A percentile compares a stretch with the other conserved stretches of the same genome.
Conservation (phyloP, 2,329 filamentous ascomycete genomes). For the Trichophyton mentagrophytes region DNA sequence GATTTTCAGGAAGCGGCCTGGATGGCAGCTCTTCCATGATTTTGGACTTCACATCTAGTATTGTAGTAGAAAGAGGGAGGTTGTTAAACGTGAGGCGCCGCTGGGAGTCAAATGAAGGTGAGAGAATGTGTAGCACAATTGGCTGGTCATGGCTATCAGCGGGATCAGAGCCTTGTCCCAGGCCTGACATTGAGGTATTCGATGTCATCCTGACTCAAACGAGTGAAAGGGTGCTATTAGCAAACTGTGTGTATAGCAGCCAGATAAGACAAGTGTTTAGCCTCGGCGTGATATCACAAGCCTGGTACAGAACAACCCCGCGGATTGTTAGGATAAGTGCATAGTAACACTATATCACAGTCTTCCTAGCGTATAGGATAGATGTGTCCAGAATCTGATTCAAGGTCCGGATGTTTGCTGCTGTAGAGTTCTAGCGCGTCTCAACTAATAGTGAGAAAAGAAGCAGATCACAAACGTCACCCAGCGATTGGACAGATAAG, state of each 20-base stretch:
- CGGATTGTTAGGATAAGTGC: not conserved
- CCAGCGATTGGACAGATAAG: not conserved
- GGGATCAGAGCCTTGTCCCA: not conserved
- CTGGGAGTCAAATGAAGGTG: slow-evolving; percentile 28
- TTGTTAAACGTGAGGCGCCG: slow-evolving; percentile 27
- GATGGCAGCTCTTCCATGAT: slow-evolving; percentile 40
- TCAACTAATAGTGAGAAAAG: too few species aligned
- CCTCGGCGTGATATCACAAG: not conserved
- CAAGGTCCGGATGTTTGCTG: too few species aligned
- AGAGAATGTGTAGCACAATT: slow-evolving; percentile 26
- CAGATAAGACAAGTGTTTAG: not conserved
- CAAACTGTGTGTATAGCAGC: not conserved
- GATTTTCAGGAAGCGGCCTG: slow-evolving; percentile 33
- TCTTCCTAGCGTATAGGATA: not conserved
- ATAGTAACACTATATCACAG: not conserved
- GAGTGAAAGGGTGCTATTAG: too few species aligned
- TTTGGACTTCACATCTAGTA: slow-evolving; percentile 41
- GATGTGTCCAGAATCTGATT: not conserved
- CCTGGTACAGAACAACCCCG: not conserved
- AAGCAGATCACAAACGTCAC: not conserved
- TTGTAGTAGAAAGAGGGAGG: slow-evolving; percentile 31
- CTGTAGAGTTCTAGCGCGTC: too few species aligned
- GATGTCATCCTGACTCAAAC: not conserved
- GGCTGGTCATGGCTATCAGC: not conserved
- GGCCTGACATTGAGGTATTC: not conserved